These are phyloP conservation scores for Oryza brachyantha DNA, from an alignment of 176 grass and related monocot species.

Conservation along the genomic window DNA sequence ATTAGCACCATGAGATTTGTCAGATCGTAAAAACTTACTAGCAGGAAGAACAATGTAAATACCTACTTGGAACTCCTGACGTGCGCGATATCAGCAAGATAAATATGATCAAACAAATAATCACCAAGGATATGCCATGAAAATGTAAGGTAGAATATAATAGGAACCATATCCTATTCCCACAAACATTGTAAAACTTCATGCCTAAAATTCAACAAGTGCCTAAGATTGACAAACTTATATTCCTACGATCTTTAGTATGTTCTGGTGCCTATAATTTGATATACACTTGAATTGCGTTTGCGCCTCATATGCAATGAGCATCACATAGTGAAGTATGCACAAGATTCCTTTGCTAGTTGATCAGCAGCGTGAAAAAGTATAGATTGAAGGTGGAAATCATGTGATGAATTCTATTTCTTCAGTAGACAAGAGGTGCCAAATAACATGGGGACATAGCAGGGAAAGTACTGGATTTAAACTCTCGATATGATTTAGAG, in stretches of 20 bases:
- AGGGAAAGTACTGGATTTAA: neutral
- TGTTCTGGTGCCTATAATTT: neutral
- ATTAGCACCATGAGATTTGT: slow-evolving; percentile 84
- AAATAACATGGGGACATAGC: neutral
- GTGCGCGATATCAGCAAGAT: slow-evolving; percentile 40
- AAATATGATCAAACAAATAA: slow-evolving; percentile 37
- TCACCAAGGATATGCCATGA: slow-evolving; percentile 20
- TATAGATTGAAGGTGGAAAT: neutral
- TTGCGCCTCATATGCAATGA: neutral
- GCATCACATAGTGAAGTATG: neutral
- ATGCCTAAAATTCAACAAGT: neutral
- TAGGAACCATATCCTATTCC: slow-evolving; percentile 2
- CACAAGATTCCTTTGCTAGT: neutral
- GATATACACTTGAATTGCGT: neutral
- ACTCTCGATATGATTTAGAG: neutral
- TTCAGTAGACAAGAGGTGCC: neutral
- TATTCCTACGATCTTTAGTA: neutral
- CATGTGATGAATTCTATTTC: neutral
- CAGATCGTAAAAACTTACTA: slow-evolving; percentile 82
- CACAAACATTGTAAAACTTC: neutral
- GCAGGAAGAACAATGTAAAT: slow-evolving; percentile 63
- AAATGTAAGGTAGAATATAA: slow-evolving; percentile 10
- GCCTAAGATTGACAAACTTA: neutral
- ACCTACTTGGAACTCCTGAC: slow-evolving; percentile 69
- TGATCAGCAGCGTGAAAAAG: neutral